A percentile compares a stretch with the other conserved stretches of the same genome.
These are phyloP conservation scores for Ascochyta rabiei DNA, from an alignment of 2,329 filamentous ascomycete genomes.

Conservation along the genomic window DNA sequence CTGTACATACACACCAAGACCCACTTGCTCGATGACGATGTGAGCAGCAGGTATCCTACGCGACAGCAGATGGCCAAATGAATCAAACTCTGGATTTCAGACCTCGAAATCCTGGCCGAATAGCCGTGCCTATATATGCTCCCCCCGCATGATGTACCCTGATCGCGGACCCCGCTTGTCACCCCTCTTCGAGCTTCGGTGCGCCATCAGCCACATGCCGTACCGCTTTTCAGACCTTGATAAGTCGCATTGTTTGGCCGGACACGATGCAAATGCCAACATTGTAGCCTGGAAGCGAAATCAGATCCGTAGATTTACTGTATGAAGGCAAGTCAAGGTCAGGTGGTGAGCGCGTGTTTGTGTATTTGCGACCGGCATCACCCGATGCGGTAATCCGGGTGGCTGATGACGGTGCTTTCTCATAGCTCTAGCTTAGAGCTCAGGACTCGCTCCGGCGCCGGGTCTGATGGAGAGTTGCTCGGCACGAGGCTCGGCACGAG, in stretches of 20 bases:
- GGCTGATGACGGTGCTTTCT: constrained; percentile 3
- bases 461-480: constrained; percentile 1
- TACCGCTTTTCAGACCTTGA: background rate
- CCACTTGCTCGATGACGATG: background rate
- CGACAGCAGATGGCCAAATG: background rate
- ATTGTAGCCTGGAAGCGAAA: background rate
- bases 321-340: background rate
- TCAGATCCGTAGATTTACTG: background rate
- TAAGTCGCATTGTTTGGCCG: background rate
- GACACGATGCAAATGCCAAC: background rate
- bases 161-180: constrained; percentile 15
- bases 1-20: background rate
- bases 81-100: background rate
- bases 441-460: constrained; percentile 18
- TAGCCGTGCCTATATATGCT: constrained; percentile 15
- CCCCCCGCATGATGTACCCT: constrained; percentile 16
- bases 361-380: constrained; percentile 14
- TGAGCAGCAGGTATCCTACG: background rate
- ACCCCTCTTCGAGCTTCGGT: constrained; percentile 14
- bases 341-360: background rate
- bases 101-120: background rate
- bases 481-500: constrained; percentile 5
- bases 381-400: constrained; percentile 13
- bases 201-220: constrained; percentile 10
- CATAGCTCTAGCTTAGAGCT: background rate